Percentiles rank a stretch among this genome's conserved stretches.
Conservation (phyloP, 129 eudicot genomes). For the Flaveria ramosissima region DNA sequence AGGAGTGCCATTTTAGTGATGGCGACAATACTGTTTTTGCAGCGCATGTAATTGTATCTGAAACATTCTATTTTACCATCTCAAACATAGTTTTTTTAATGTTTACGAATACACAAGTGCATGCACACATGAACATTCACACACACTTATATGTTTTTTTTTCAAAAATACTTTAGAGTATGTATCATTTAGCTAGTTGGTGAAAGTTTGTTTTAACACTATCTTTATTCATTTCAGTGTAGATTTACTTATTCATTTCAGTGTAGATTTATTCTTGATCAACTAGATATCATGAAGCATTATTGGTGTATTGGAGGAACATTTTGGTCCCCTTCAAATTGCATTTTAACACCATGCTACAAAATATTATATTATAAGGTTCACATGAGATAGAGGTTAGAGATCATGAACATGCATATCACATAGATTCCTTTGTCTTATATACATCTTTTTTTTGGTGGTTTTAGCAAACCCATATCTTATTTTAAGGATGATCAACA, state of each 20-base stretch:
- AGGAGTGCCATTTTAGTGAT: neutral
- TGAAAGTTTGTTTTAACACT: neutral
- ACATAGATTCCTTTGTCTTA: slow-evolving; percentile 1
- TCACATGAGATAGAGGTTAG: neutral
- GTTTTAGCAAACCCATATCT: neutral
- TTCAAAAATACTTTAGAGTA: neutral
- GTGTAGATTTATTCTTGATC: neutral
- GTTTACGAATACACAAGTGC: no score
- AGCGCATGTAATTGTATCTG: neutral
- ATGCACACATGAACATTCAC: neutral
- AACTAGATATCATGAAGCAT: neutral
- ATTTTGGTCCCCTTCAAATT: neutral
- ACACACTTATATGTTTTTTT: neutral
- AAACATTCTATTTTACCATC: neutral
- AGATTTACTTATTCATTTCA: no score
- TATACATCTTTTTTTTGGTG: slow-evolving; percentile 7
- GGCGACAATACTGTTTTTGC: neutral
- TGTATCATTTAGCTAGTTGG: neutral
- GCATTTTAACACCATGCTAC: slow-evolving; percentile 7
- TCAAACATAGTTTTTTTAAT: neutral
- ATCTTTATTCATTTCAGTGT: neutral
- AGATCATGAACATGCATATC: slow-evolving; percentile 14
- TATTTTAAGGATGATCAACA: neutral
- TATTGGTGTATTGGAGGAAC: neutral
- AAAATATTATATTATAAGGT: neutral